These are phyloP conservation scores for Nakaseomyces nivariensis DNA, from an alignment of 1,139 yeast species.

Conservation along the genomic window DNA sequence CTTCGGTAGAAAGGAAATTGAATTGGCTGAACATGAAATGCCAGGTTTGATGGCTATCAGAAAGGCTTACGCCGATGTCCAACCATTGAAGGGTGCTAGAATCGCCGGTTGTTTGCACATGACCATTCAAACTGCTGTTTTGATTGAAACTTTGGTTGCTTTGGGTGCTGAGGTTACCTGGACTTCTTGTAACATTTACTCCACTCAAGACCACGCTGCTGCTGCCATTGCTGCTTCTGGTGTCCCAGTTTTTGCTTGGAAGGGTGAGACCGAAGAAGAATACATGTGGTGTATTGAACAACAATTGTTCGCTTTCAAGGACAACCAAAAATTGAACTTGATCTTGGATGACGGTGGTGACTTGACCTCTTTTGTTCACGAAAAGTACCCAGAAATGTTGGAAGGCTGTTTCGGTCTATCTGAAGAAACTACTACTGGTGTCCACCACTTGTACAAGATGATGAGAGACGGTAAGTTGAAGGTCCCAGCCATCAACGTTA, in stretches of 20 bases:
- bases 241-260: conserved; percentile 99
- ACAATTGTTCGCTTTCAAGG: conserved; percentile 97
- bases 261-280: conserved; percentile 99
- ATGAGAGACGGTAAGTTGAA: conserved; percentile 79
- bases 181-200: conserved; percentile 99
- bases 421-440: conserved; percentile 99
- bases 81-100: conserved; percentile 98
- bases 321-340: conserved; percentile 89
- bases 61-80: conserved; percentile 80
- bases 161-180: conserved; percentile 99
- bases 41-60: conserved; percentile 99
- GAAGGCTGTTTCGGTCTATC: conserved; percentile 91
- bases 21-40: conserved; percentile 98
- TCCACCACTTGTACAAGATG: conserved; percentile 97
- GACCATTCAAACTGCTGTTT: conserved; percentile 99
- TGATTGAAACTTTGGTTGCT: conserved; percentile 94
- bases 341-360: conserved; percentile 99
- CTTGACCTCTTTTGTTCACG: conserved; percentile 93
- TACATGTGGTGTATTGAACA: conserved; percentile 99
- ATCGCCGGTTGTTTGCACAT: conserved; percentile 99
- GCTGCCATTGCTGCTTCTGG: conserved; percentile 99
- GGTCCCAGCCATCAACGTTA: conserved; percentile 99
- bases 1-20: conserved; percentile 99
- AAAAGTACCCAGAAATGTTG: conserved; percentile 97
- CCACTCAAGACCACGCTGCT: conserved; percentile 99